Evolutionary conservation across 1,284 basidiomycete species (phyloP), one percentile per base, ranked within the genome.

Genomic region (Ganoderma leucocontextum): DNA sequence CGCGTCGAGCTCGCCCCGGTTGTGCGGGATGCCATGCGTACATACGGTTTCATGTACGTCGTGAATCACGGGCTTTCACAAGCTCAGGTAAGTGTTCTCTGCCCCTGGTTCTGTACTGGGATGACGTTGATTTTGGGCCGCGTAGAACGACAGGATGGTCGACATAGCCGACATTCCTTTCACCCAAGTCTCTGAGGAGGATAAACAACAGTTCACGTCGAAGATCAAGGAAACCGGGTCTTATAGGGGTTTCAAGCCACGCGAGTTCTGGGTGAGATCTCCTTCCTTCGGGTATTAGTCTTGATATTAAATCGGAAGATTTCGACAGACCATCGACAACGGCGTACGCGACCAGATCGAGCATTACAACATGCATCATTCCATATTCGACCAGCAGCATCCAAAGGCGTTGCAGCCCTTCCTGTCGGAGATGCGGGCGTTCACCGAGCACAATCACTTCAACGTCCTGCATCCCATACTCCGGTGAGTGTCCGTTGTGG

Each of bases 81-180:
- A 47, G 77, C 80, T 15, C 81, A 87, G 80, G 89, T 82, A 9
- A 19, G 53, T 55, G 22, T 22, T 17, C 41, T 41, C 9, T 19
- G n/a, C 9, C 5, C 44, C 19, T 47, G 5, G n/a, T 47, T 19
- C 6, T 1, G n/a, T 7, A 15, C 17, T n/a, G 0, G 15, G 22
- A 15, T 4, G 53, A 35, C 35, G 13, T 25, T 62, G 75, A 44
- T 38, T 35, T 4, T 12, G 6, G 29, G 1, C 29, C 29, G 29
- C 29, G 9, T 22, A 72, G 71, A 70, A 68, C 33, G 79, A 83
- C 33, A 82, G 88, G 36, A 85, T 90, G 47, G 87, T 91, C 70
- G 87, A 90, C 72, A 88, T 92, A 64, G 89, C 88, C 19, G 84
- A 92, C 70, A 70, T 91, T 17, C 85, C 90, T 0, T 89, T 92